Evolutionary conservation across 2,329 filamentous ascomycete species (phyloP).

Genomic region (Sclerotinia subarctica): DNA sequence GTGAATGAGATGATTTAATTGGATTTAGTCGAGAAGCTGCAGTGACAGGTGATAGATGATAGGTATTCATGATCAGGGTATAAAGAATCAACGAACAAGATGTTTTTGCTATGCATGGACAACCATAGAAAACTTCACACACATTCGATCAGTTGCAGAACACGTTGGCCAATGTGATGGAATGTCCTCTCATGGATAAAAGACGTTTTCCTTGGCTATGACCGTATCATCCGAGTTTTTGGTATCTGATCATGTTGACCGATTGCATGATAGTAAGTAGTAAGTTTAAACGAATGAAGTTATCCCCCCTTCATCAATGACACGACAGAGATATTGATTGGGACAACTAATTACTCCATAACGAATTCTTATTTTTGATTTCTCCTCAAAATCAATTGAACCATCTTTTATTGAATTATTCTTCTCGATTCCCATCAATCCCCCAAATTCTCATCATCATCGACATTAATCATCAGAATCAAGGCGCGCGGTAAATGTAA

Average conservation of each 20-base stretch:
- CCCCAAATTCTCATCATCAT: neutral
- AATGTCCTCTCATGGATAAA: neutral
- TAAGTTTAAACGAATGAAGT: neutral
- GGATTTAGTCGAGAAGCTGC: neutral
- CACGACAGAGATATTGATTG: neutral
- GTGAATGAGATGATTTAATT: neutral
- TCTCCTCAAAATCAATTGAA: neutral
- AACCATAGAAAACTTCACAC: neutral
- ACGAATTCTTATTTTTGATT: neutral
- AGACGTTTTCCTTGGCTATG: neutral
- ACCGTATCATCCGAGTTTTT: neutral
- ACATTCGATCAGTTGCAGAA: conserved; percentile 3
- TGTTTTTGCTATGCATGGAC: neutral
- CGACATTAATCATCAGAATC: neutral
- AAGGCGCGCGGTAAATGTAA: conserved; percentile 1
- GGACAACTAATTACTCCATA: neutral
- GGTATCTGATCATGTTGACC: neutral
- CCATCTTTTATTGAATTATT: neutral
- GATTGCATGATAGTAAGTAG: neutral
- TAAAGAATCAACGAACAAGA: neutral
- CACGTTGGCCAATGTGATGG: neutral
- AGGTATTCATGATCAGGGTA: neutral
- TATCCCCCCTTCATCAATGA: neutral
- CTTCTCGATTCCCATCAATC: neutral
- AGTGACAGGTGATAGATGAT: neutral